Base-by-base conservation (phyloP, 805 yeast genomes). In the Saturnispora diversa region DNA sequence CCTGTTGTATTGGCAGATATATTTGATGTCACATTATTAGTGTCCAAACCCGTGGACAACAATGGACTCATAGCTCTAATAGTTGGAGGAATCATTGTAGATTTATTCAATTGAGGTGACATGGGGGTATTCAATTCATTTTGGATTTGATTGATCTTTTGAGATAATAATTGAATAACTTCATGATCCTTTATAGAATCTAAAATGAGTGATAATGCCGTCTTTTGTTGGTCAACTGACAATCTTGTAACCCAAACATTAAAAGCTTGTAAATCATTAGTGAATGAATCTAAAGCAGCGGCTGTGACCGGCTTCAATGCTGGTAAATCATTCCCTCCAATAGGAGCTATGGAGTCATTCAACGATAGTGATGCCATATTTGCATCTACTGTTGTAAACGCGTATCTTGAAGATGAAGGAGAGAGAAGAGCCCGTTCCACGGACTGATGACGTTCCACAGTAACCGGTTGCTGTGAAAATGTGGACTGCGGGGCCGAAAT, bases 191-290 rank as follows among this genome's bases (percentile, higher is more conserved):
- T 66, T 39, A 72, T 59, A 44, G 61, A 64, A 44, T 58, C 59
- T 47, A 75, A 59, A 53, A 74, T 64, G 48, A 70, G 60, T 45
- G 72, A 76, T 49, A 71, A 60, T 57, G 71, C 64, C 30, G 70
- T 59, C 40, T 62, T 55, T 46, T 62, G 70, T 47, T 74, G 76
- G 44, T 67, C 73, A 16, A 68, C 63, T 39, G 55, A 62, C 51
- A 74, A 61, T 48, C 59, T 59, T 48, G 62, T 67, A 50, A 71
- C 58, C 76, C 76, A 71, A 43, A 58, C 58, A 42, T 67, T 63
- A 50, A 66, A 72, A 31, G 63, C 56, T 44, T 66, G 54, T 51
- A 74, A 59, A 48, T 74, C 77, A 49, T 56, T 65, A 40, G 62
- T 56, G 55, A 68, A 58, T 51, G 66, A 52, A 22, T 57, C 51